Conservation (phyloP, 208 protist genomes). For the Trypanosoma scelopori region DNA sequence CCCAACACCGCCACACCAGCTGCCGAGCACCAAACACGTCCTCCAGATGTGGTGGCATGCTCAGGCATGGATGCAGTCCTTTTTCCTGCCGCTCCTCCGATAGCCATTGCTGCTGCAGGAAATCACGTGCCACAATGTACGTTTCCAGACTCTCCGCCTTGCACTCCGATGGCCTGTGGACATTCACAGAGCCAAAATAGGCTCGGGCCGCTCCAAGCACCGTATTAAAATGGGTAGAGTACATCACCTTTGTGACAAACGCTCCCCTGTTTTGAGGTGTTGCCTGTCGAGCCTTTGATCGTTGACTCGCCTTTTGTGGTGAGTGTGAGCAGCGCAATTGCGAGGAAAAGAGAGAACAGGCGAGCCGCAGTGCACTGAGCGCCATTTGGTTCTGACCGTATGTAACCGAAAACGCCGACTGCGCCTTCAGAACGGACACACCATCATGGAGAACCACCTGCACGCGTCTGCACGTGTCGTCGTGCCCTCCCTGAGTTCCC, state of each 20-base stretch:
- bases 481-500: neutral
- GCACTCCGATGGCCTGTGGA: slow-evolving; percentile 40
- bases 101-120: slow-evolving; percentile 15
- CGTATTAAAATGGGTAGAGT: slow-evolving; percentile 41
- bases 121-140: slow-evolving; percentile 54
- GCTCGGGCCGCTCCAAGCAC: slow-evolving; percentile 30
- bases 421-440: slow-evolving; percentile 61
- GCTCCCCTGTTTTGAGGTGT: neutral
- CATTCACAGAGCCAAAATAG: slow-evolving; percentile 45
- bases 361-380: slow-evolving; percentile 49
- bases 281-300: neutral
- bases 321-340: neutral
- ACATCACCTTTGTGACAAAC: slow-evolving; percentile 73
- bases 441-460: slow-evolving; percentile 69
- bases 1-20: slow-evolving; percentile 66
- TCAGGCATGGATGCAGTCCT: slow-evolving; percentile 18
- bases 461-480: slow-evolving; percentile 23
- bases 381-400: slow-evolving; percentile 84
- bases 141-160: slow-evolving; percentile 47
- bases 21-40: slow-evolving; percentile 29
- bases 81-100: slow-evolving; percentile 5
- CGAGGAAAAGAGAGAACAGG: slow-evolving; percentile 46
- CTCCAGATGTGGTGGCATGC: slow-evolving; percentile 36
- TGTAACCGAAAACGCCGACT: slow-evolving; percentile 62
- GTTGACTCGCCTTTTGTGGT: neutral